Conservation (phyloP, 164 flowering plant species). For the Kingdonia uniflora region DNA sequence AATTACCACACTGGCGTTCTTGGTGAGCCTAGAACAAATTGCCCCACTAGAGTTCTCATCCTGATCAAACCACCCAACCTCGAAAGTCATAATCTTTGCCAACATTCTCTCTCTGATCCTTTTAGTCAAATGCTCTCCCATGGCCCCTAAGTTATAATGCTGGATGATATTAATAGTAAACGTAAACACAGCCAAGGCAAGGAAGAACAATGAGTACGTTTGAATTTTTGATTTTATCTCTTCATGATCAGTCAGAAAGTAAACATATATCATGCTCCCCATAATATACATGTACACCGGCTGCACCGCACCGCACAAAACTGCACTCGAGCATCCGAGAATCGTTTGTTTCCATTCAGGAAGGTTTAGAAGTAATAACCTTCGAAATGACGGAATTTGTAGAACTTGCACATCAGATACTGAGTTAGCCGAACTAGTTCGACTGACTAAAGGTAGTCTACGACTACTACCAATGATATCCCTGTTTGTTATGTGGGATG, state of each 20-base stretch:
- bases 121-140: not conserved
- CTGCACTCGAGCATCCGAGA: not conserved
- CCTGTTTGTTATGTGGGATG: not conserved
- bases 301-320: not conserved
- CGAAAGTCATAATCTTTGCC: conserved; percentile 2
- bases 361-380: not conserved
- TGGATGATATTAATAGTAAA: not conserved
- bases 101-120: conserved; percentile 1
- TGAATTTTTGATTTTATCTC: not conserved
- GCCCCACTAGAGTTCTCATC: conserved; percentile 2
- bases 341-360: conserved; percentile 1
- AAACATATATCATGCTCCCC: conserved; percentile 4
- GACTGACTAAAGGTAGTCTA: not conserved
- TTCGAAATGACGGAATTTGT: not conserved
- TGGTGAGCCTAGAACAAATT: conserved; percentile 1
- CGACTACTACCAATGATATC: not conserved
- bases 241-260: not conserved
- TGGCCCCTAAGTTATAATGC: not conserved
- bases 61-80: conserved; percentile 3
- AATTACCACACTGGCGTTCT: not conserved
- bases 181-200: not conserved
- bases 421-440: not conserved
- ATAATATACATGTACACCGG: not conserved
- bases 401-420: not conserved
- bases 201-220: not conserved